These are phyloP conservation scores for Botrytis deweyae DNA, from an alignment of 2,329 filamentous ascomycete species.

Conservation along the genomic window DNA sequence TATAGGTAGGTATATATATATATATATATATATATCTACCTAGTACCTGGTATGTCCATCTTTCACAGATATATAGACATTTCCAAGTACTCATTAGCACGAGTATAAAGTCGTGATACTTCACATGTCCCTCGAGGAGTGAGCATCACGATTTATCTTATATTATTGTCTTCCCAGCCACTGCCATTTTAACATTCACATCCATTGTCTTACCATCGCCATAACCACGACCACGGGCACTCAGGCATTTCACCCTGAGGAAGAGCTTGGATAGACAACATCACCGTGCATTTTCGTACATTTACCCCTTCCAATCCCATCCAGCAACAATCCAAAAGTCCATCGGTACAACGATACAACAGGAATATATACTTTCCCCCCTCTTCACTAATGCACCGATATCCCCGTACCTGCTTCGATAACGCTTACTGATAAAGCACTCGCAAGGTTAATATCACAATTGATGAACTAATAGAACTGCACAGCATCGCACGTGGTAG, in stretches of 20 bases:
- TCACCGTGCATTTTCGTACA: conserved; percentile 10
- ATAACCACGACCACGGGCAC: background rate
- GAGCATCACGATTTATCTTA: background rate
- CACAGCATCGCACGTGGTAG: background rate
- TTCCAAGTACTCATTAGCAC: no score
- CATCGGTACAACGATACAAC: background rate
- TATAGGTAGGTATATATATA: no score
- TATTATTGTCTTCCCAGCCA: background rate
- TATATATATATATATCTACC: no score
- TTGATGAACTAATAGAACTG: background rate
- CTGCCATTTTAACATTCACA: background rate
- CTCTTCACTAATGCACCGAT: conserved; percentile 1
- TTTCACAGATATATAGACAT: no score
- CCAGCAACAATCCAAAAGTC: background rate
- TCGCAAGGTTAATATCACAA: background rate
- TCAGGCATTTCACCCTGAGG: background rate
- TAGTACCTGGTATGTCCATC: no score
- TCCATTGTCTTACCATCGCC: background rate
- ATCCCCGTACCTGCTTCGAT: conserved; percentile 1
- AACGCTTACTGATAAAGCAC: background rate
- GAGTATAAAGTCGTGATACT: background rate
- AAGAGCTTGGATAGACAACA: conserved; percentile 22
- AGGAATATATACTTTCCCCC: background rate
- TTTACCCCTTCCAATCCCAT: conserved; percentile 1
- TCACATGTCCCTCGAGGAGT: background rate